Conservation (phyloP, 2,329 filamentous ascomycete species). For the Paracoccidioides lutzii region DNA sequence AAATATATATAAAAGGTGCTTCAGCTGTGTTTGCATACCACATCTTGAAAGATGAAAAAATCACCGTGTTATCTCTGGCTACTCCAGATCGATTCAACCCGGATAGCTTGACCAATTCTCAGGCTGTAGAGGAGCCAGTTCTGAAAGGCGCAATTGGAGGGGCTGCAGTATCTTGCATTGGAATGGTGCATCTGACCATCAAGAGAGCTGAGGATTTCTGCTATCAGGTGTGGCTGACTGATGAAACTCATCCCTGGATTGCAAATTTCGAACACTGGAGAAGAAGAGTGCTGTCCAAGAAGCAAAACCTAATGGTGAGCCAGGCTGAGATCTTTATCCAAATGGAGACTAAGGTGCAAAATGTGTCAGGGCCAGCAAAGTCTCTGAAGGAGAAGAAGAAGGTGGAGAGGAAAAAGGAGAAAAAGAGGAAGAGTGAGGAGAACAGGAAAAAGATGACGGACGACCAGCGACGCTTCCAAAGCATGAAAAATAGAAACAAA, state of each 20-base stretch:
- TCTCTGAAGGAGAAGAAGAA: background rate
- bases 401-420: background rate
- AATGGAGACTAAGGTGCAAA: background rate
- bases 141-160: constrained; percentile 13
- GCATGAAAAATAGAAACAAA: background rate
- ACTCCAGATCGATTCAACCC: constrained; percentile 18
- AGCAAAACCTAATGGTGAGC: background rate
- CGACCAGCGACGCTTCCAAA: too few relatives aligned
- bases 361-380: background rate
- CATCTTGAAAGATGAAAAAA: constrained; percentile 13
- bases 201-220: constrained; percentile 14
- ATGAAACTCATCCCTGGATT: constrained; percentile 13
- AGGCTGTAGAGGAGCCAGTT: constrained; percentile 18
- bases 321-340: background rate
- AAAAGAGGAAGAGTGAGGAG: background rate
- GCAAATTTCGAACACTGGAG: constrained; percentile 10
- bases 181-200: constrained; percentile 17
- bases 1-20: constrained; percentile 15
- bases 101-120: constrained; percentile 15
- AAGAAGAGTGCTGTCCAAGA: background rate
- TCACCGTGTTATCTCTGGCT: constrained; percentile 16
- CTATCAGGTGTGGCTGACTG: constrained; percentile 17
- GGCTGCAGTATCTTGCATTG: constrained; percentile 12
- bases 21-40: constrained; percentile 17
- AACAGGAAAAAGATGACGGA: too few relatives aligned